phyloP scores from a whole-genome alignment of 2,329 filamentous ascomycete species.

The Chaetomiaceae sp. region DNA sequence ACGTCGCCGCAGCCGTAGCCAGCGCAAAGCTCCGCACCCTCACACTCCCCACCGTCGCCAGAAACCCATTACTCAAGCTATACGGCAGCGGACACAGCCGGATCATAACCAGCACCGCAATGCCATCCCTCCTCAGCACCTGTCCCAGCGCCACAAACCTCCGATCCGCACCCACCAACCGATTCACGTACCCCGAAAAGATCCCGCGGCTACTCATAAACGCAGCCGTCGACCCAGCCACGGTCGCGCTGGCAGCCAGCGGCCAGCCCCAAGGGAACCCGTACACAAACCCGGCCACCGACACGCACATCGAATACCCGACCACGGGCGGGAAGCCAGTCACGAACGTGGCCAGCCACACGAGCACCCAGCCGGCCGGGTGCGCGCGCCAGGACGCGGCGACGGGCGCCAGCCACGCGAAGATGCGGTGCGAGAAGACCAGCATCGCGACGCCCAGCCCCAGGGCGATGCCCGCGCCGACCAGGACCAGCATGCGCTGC shows the following conservation, averaged over 20 bases:
- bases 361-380: slow-evolving; percentile 64
- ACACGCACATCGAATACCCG: slow-evolving; percentile 71
- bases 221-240: slow-evolving; percentile 69
- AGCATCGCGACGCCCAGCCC: slow-evolving; percentile 62
- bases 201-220: slow-evolving; percentile 78
- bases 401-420: slow-evolving; percentile 64
- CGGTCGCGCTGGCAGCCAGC: slow-evolving; percentile 70
- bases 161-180: slow-evolving; percentile 73
- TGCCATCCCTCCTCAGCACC: slow-evolving; percentile 81
- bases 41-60: slow-evolving; percentile 89
- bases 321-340: slow-evolving; percentile 83
- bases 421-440: slow-evolving; percentile 73
- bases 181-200: slow-evolving; percentile 70
- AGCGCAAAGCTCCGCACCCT: slow-evolving; percentile 67
- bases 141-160: slow-evolving; percentile 84
- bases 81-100: slow-evolving; percentile 89
- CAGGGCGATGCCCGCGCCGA: slow-evolving; percentile 44
- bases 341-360: slow-evolving; percentile 68
- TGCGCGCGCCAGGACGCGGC: slow-evolving; percentile 72
- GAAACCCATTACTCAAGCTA: slow-evolving; percentile 85
- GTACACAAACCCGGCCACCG: slow-evolving; percentile 49
- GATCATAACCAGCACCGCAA: slow-evolving; percentile 86
- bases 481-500: slow-evolving; percentile 38
- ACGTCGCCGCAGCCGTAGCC: slow-evolving; percentile 72
- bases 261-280: slow-evolving; percentile 66